Conservation (phyloP, 495 filamentous ascomycete genomes). For the Chlorociboria aeruginascens region DNA sequence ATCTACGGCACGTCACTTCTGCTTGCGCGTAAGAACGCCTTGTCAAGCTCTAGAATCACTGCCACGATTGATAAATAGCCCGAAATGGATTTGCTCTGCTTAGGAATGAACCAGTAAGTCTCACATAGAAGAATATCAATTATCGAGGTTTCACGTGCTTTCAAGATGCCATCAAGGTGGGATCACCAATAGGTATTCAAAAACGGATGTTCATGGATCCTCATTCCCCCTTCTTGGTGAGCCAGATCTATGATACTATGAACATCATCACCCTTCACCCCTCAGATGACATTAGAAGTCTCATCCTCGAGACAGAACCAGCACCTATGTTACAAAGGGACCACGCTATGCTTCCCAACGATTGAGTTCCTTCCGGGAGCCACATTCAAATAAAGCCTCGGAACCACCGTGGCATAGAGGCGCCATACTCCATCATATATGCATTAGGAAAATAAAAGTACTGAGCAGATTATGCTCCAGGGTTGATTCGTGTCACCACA, state of each 20-base stretch:
- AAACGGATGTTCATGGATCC: not conserved
- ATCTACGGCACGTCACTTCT: not conserved
- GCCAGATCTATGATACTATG: slow-evolving; percentile 12
- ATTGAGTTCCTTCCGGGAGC: slow-evolving; percentile 4
- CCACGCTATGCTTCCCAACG: slow-evolving; percentile 19
- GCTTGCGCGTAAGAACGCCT: not conserved
- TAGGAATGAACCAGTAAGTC: not conserved
- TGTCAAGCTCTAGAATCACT: not conserved
- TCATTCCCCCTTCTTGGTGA: slow-evolving; percentile 2
- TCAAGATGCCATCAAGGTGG: too few relatives aligned
- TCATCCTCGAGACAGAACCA: not conserved
- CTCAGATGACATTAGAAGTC: slow-evolving; percentile 11
- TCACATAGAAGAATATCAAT: not conserved
- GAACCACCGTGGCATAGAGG: slow-evolving; percentile 11
- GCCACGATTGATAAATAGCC: not conserved
- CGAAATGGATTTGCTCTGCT: not conserved
- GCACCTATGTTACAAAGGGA: too few relatives aligned
- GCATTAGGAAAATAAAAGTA: slow-evolving; percentile 10
- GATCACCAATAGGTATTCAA: not conserved
- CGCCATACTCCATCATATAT: slow-evolving; percentile 20
- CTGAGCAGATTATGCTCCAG: not conserved
- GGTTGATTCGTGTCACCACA: slow-evolving; percentile 17
- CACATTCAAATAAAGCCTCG: slow-evolving; percentile 1
- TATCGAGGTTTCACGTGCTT: not conserved
- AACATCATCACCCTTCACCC: not conserved